Base-by-base conservation (phyloP, 106 monocot species). In the Dendrobium huoshanense region DNA sequence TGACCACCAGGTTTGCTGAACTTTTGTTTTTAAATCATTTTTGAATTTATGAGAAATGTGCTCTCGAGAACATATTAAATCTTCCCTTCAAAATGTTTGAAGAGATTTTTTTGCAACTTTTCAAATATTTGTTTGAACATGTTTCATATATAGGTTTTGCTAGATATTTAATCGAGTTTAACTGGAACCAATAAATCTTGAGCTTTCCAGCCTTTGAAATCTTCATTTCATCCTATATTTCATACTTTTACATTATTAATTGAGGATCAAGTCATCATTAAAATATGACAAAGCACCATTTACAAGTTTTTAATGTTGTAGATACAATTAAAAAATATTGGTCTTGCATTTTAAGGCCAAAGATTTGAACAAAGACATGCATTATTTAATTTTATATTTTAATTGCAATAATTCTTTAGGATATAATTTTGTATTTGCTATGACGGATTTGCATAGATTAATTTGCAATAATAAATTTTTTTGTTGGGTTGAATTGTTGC, bases 1-100 rank as follows among this genome's bases (percentile, higher is more conserved):
- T 19, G 84, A 92, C 29, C 83, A 92, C 78, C 97, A 97, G 94
- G 97, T 94, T 82, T 83, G 74, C 58, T 11, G 15, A 29, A 70
- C 70, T 37, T 29, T 37, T 70, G 31, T 31, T 70, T 70, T 10
- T 22, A 13, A 31, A 11, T 4, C 7, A 13, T 70, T 70, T 70
- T 70, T 33, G 24, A 3, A 70, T 37, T 70, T 70, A 70, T 70
- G 3, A 37, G 70, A 70, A 15, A 70, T 17, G 22, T 70, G 70
- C 37, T 24, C 70, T 70, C 37, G 24, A 13, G 29, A 22, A 24
- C 70, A 37, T 29, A 70, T 37, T 37, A 8, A 31, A 29, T 37
- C 0, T 33, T 11, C 4, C 4, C 15, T 70, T 24, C 4, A 70
- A 70, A 2, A 33, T 70, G 31, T 67, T 25, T 67, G 7, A 9